Percentiles rank a stretch among this genome's conserved stretches.
Conservation (phyloP, 1,139 yeast genomes). For the Taphrina sp. region DNA sequence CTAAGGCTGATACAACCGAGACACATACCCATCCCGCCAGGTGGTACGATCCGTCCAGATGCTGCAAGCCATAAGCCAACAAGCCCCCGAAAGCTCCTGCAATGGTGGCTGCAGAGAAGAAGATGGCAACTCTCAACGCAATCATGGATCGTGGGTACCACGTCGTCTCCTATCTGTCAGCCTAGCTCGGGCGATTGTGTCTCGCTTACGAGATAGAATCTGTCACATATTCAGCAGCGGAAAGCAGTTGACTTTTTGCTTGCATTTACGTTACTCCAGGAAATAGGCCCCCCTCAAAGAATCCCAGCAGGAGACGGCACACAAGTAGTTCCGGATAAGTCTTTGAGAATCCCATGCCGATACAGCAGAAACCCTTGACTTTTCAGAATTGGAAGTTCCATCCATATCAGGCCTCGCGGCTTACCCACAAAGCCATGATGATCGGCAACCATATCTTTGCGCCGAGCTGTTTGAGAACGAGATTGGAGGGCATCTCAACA, state of each 20-base stretch:
- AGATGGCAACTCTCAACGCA: conserved; percentile 79
- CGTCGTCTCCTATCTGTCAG: conserved; percentile 68
- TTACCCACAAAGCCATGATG: conserved; percentile 39
- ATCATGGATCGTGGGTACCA: conserved; percentile 83
- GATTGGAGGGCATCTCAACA: conserved; percentile 67
- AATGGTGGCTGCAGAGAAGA: conserved; percentile 85
- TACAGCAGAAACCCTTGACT: no score
- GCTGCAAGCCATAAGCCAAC: background rate
- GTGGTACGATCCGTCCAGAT: no score
- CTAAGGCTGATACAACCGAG: background rate
- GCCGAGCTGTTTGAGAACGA: conserved; percentile 55
- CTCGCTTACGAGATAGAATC: no score
- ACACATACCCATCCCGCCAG: no score
- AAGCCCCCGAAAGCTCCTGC: conserved; percentile 50
- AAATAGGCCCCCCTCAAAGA: conserved; percentile 89
- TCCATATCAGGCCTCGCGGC: no score
- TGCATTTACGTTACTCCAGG: conserved; percentile 91
- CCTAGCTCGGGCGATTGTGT: no score
- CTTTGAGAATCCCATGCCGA: background rate
- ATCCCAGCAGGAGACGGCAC: conserved; percentile 70
- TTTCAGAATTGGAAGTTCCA: no score
- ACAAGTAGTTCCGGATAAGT: conserved; percentile 48
- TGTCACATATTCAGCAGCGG: no score
- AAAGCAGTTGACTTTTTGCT: no score
- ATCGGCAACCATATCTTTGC: conserved; percentile 53